Base-by-base conservation (phyloP, 331 rosid species). In the Pyrus hybrid region DNA sequence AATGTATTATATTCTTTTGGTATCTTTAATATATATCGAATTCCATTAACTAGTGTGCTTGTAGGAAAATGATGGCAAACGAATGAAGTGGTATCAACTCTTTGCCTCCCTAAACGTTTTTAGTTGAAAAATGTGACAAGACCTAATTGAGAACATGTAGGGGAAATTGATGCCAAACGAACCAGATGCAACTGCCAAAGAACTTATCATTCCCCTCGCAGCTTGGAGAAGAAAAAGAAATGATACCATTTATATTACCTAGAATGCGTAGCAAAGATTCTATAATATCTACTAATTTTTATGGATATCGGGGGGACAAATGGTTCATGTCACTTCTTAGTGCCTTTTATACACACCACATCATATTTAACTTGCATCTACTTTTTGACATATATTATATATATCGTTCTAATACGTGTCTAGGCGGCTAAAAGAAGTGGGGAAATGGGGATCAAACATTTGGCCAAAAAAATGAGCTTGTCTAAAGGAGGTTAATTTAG, bases 161-260 rank as follows among this genome's bases (percentile, higher is more conserved):
- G 37, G 25, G 23, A 47, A 49, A 25, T 49, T 18, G 58, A 61
- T 73, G 68, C 77, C 60, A 73, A 73, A 73, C 10, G 77, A 73
- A 73, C 49, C 53, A 16, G 76, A 58, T 72, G 57, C 76, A 22
- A 8, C 35, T 35, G 13, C 22, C 35, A 32, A 30, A 21, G 3
- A 7, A 51, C n/a, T 62, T 32, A 35, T 22, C 37, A 32, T 60
- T 35, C 20, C 35, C 57, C 33, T 32, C 21, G 57, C 26, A 22
- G 25, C 12, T 72, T 16, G 76, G 49, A 33, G 41, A 65, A 18
- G 21, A 63, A 30, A 63, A 20, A 17, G 10, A n/a, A 37, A 32
- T n/a, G 70, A 66, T 33, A 11, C 70, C 70, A 20, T 66, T 66
- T 21, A n/a, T 33, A 32, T 66, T n/a, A 20, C 68, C 26, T 65